These are phyloP conservation scores for Aspergillus brunneoviolaceus DNA, from an alignment of 2,329 filamentous ascomycete genomes.

Conservation along the genomic window DNA sequence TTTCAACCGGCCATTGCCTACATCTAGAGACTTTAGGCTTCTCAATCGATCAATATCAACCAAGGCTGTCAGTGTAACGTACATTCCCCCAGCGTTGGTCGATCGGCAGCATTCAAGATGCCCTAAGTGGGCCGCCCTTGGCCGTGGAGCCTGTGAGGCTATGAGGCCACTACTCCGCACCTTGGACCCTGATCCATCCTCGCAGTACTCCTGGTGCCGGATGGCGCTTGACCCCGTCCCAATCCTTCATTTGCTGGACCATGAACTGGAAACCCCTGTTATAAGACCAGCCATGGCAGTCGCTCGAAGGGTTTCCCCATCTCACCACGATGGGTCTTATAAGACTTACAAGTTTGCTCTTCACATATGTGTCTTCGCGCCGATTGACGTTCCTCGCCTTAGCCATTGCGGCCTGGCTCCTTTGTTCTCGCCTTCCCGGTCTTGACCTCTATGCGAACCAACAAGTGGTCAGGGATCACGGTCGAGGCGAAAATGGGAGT, in stretches of 20 bases:
- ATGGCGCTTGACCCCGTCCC: not conserved
- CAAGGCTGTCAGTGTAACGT: not conserved
- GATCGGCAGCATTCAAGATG: not conserved
- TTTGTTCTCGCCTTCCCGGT: constrained; percentile 10
- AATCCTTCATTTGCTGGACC: not conserved
- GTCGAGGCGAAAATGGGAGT: constrained; percentile 19
- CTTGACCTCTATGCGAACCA: not conserved
- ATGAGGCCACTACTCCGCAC: not conserved
- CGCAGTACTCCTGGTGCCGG: not conserved
- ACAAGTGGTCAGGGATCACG: not conserved
- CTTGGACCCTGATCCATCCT: not conserved
- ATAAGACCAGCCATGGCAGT: not conserved
- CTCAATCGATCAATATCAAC: not conserved
- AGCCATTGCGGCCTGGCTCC: constrained; percentile 9
- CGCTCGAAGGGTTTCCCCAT: not conserved
- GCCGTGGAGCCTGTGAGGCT: not conserved
- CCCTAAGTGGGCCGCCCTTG: not conserved
- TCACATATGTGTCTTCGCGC: not conserved
- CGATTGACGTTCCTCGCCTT: constrained; percentile 7
- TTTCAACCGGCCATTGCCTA: not conserved
- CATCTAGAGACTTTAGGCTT: not conserved
- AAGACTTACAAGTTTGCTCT: not conserved
- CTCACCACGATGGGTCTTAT: not conserved
- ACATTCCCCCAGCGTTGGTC: not conserved
- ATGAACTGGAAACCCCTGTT: not conserved